Base-by-base conservation (phyloP, 73 alveolate genomes). In the Paramecium tetraurelia region DNA sequence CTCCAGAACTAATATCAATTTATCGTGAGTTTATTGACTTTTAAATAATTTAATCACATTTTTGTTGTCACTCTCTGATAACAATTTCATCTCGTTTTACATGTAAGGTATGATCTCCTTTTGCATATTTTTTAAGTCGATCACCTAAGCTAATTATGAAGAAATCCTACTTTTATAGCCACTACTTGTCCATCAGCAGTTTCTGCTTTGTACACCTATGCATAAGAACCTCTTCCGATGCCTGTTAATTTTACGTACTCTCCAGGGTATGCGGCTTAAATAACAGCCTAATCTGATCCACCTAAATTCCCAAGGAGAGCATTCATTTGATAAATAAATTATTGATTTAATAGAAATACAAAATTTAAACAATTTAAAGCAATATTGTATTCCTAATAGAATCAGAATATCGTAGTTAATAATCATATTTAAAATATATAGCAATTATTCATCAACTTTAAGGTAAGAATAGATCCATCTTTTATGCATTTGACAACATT, bases 41-140 rank as follows among this genome's bases (percentile, higher is more conserved):
- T 80, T 46, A 44, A 80, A 21, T 58, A 80, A 31, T 20, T 48
- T 44, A 24, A 80, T 80, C 38, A 80, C 72, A 44, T 80, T 80
- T 40, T n/a, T 46, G 46, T 80, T 80, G 7, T 41, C 57, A 24
- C 76, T 48, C 12, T 41, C 57, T 80, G 46, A 31, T 41, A 80
- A 24, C 20, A 80, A 43, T 46, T 80, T 22, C 2, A 80, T 41
- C 24, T 80, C 90, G 21, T 46, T 80, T 24, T 48, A 16, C 90
- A 80, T 44, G 7, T 80, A 80, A 5, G 90, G 90, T 10, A 80
- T 80, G 7, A 80, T 80, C 18, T 80, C 90, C 29, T 2, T 44
- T 44, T 80, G 7, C 70, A 44, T 20, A 24, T 46, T 22, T 11
- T 3, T 22, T 22, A 21, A n/a, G 7, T 41, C 76, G 2, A 80